phyloP scores from a whole-genome alignment of 129 eudicot genomes.

The Artemisia tridentata region DNA sequence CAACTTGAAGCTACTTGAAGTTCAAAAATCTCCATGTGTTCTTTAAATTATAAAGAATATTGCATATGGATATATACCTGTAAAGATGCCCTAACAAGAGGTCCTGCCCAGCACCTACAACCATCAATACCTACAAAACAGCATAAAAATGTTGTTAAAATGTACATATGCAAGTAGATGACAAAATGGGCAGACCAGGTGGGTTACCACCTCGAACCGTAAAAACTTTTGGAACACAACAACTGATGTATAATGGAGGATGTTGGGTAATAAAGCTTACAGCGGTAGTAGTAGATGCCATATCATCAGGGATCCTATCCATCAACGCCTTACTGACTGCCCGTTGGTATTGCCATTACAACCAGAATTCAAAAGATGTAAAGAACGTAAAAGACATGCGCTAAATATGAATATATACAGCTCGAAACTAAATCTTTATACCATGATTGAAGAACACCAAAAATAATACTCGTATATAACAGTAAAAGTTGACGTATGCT shows the following conservation, averaged over 20 bases:
- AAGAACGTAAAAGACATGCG: conserved; percentile 6
- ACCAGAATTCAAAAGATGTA: conserved; percentile 2
- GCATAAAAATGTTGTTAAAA: conserved; percentile 2
- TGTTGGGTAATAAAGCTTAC: conserved; percentile 40
- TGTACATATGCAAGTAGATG: not conserved
- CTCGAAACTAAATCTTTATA: no score
- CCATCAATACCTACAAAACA: conserved; percentile 73
- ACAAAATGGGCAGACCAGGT: no score
- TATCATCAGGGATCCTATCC: conserved; percentile 79
- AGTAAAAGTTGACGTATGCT: no score
- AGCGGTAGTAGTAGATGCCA: conserved; percentile 55
- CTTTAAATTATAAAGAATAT: not conserved
- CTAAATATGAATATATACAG: not conserved
- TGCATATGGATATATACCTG: conserved; percentile 55
- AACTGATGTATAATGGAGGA: not conserved
- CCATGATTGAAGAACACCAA: no score
- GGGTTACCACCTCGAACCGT: no score
- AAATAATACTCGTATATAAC: no score
- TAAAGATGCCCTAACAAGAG: conserved; percentile 93
- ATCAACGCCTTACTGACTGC: conserved; percentile 86
- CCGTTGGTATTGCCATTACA: conserved; percentile 71
- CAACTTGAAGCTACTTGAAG: not conserved
- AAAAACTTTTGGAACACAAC: no score
- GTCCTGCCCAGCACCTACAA: conserved; percentile 98
- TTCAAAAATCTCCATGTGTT: no score